phyloP scores from a whole-genome alignment of 1,139 yeast species.

The Saccharomycopsis phalli region DNA sequence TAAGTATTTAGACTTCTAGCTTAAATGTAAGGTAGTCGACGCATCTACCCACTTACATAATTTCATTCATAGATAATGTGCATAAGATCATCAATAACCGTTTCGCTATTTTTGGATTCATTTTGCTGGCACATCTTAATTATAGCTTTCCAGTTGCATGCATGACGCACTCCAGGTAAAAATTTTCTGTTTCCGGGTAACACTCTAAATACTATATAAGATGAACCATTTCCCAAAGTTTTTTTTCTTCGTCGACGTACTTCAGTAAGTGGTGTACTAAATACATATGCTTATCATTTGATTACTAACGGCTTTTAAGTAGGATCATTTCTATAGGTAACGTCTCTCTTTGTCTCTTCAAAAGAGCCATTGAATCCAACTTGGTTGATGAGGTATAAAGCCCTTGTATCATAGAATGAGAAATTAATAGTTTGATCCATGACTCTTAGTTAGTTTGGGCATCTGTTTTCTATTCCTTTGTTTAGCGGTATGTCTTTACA shows the following conservation, averaged over 20 bases:
- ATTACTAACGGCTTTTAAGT: constrained; percentile 41
- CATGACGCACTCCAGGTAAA: too few species aligned
- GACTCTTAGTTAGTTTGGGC: constrained; percentile 70
- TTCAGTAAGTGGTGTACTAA: constrained; percentile 39
- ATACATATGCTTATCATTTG: constrained; percentile 19
- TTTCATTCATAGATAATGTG: too few species aligned
- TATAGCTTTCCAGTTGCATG: too few species aligned
- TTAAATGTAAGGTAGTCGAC: too few species aligned
- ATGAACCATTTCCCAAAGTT: constrained; percentile 22
- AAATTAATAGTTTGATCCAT: constrained; percentile 73
- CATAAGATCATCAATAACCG: too few species aligned
- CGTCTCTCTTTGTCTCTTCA: constrained; percentile 99
- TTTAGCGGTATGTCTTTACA: constrained; percentile 23
- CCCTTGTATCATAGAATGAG: constrained; percentile 95
- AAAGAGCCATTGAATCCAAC: constrained; percentile 99
- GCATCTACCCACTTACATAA: too few species aligned
- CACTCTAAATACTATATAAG: constrained; percentile 6
- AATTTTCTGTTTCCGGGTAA: constrained; percentile 1
- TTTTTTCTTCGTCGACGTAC: constrained; percentile 68
- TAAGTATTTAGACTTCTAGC: too few species aligned
- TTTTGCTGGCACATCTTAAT: too few species aligned
- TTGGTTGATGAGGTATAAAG: constrained; percentile 96
- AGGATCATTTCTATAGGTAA: constrained; percentile 99
- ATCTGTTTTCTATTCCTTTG: constrained; percentile 55
- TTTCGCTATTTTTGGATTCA: too few species aligned